Evolutionary conservation across 2,329 filamentous ascomycete genomes (phyloP).

Genomic region (Herpotrichia juniperi): DNA sequence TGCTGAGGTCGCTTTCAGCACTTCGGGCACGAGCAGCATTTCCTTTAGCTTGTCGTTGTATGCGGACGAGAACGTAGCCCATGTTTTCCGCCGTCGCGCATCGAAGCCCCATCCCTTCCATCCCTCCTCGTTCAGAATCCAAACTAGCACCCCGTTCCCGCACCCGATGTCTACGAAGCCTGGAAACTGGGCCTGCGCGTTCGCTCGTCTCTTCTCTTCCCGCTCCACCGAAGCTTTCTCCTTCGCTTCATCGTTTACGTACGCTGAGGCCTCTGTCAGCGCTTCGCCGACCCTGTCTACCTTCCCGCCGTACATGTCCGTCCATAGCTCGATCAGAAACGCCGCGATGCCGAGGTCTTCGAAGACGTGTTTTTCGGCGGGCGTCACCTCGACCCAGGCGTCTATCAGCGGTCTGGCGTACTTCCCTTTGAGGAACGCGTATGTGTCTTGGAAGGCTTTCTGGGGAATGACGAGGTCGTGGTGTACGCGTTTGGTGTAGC

Average conservation of each 20-base stretch:
- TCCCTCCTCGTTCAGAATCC: conserved; percentile 80
- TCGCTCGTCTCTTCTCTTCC: conserved; percentile 5
- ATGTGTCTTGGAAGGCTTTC: conserved; percentile 79
- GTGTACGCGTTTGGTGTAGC: conserved; percentile 81
- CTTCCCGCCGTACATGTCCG: conserved; percentile 70
- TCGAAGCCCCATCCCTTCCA: conserved; percentile 92
- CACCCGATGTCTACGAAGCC: conserved; percentile 97
- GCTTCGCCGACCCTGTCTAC: background rate
- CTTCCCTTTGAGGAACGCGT: conserved; percentile 76
- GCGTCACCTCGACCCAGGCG: conserved; percentile 85
- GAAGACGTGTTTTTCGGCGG: conserved; percentile 91
- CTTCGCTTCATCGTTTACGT: conserved; percentile 5
- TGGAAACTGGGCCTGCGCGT: conserved; percentile 62
- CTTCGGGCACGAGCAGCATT: conserved; percentile 64
- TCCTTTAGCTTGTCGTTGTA: conserved; percentile 61
- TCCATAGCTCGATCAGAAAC: conserved; percentile 92
- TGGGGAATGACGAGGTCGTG: conserved; percentile 84
- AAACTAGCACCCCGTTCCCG: conserved; percentile 88
- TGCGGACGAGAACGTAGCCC: conserved; percentile 69
- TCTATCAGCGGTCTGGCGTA: conserved; percentile 75
- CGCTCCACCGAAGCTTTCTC: conserved; percentile 10
- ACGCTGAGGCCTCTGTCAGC: conserved; percentile 1
- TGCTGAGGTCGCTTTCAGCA: conserved; percentile 33
- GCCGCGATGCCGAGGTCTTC: conserved; percentile 91
- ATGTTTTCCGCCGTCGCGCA: conserved; percentile 83